Percentiles rank a stretch among this genome's conserved stretches.
Evolutionary conservation across 2,329 filamentous ascomycete genomes (phyloP).

Genomic region (Penicillium sp.): DNA sequence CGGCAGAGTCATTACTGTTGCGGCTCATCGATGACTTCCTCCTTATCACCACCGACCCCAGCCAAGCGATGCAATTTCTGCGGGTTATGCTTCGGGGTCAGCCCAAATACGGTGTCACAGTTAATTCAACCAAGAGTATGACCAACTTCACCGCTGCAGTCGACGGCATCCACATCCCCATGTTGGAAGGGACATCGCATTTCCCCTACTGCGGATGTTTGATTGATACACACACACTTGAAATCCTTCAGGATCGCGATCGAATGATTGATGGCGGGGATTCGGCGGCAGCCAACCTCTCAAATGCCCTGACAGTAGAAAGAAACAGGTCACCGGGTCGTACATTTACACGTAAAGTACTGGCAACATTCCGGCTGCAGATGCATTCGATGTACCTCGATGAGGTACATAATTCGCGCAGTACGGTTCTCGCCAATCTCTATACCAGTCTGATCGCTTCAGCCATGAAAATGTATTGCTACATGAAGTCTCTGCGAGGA

Average conservation of each 20-base stretch:
- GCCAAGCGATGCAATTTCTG: conserved; percentile 68
- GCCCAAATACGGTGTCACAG: conserved; percentile 71
- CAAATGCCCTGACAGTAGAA: conserved; percentile 75
- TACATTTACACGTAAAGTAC: conserved; percentile 72
- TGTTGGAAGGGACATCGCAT: conserved; percentile 40
- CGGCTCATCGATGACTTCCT: conserved; percentile 91
- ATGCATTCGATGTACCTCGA: conserved; percentile 55
- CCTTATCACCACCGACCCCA: conserved; percentile 67
- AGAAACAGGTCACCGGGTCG: conserved; percentile 66
- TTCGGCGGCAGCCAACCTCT: conserved; percentile 54
- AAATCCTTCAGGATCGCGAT: conserved; percentile 65
- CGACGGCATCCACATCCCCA: conserved; percentile 50
- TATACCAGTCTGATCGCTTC: conserved; percentile 70
- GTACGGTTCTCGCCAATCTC: conserved; percentile 69
- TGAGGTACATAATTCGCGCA: conserved; percentile 66
- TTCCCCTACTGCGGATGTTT: conserved; percentile 87
- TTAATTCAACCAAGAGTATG: conserved; percentile 74
- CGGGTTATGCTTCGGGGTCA: conserved; percentile 74
- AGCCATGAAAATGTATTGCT: conserved; percentile 66
- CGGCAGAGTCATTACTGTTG: conserved; percentile 63
- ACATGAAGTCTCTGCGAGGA: conserved; percentile 55
- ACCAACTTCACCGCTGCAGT: conserved; percentile 72
- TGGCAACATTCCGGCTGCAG: conserved; percentile 74
- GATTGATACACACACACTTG: conserved; percentile 70
- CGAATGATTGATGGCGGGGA: conserved; percentile 43